Evolutionary conservation across 2,329 filamentous ascomycete genomes (phyloP).

Genomic region (Macrophomina phaseolina): DNA sequence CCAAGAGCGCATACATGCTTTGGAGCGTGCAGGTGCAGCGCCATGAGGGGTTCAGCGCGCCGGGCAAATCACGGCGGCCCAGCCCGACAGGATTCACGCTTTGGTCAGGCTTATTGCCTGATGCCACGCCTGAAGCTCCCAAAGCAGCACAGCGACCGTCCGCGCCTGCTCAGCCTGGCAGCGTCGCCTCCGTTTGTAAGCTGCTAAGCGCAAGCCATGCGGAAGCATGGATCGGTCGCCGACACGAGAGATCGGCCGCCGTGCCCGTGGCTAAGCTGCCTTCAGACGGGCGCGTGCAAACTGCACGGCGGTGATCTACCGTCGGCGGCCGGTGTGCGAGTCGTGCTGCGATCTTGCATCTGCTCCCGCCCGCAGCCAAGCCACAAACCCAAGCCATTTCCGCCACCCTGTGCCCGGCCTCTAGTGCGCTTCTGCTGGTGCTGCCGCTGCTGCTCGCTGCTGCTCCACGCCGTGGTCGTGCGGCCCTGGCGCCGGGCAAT

Average conservation of each 20-base stretch:
- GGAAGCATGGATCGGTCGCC: constrained; percentile 18
- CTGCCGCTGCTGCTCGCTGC: not conserved
- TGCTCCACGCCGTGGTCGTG: not conserved
- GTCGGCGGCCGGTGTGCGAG: constrained; percentile 22
- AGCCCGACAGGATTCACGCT: constrained; percentile 13
- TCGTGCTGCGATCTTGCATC: constrained; percentile 26
- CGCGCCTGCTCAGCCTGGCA: constrained; percentile 17
- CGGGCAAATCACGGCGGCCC: constrained; percentile 7
- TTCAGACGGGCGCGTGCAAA: constrained; percentile 19
- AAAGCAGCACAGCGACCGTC: constrained; percentile 17
- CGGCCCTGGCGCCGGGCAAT: not conserved
- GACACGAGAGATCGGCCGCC: constrained; percentile 24
- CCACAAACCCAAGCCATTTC: constrained; percentile 14
- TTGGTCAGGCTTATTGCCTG: constrained; percentile 13
- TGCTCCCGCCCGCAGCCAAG: constrained; percentile 24
- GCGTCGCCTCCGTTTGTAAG: constrained; percentile 4
- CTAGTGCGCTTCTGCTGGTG: not conserved
- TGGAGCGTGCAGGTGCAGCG: constrained; percentile 19
- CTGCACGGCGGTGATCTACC: constrained; percentile 24
- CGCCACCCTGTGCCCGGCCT: not conserved
- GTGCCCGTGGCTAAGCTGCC: not conserved
- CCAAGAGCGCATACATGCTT: constrained; percentile 3
- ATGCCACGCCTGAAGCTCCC: constrained; percentile 18
- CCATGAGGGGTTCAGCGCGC: constrained; percentile 21
- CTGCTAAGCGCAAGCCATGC: constrained; percentile 22